Conservation (phyloP, 106 monocot genomes). For the Alisma plantagoaquatica region DNA sequence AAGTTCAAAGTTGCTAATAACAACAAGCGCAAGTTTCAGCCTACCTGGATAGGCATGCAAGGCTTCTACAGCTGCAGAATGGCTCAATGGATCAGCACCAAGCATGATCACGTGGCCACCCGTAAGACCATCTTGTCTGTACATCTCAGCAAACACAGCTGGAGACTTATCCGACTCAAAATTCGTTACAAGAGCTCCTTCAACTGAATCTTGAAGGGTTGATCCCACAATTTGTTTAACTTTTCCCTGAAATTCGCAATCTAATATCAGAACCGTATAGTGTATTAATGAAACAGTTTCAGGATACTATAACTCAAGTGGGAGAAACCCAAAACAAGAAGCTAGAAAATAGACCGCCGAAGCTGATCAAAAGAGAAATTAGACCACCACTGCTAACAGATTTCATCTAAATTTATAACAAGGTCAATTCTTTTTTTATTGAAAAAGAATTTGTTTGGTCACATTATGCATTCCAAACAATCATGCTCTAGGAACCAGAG, state of each 20-base stretch:
- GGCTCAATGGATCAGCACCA: conserved; percentile 58
- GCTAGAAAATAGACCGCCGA: neutral
- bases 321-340: neutral
- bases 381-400: too few relatives aligned
- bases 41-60: conserved; percentile 73
- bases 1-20: too few relatives aligned
- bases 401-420: too few relatives aligned
- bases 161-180: conserved; percentile 85
- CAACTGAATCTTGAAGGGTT: conserved; percentile 52
- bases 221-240: conserved; percentile 98
- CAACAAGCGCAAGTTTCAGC: too few relatives aligned
- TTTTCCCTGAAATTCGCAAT: conserved; percentile 50
- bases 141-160: conserved; percentile 55
- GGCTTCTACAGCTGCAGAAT: conserved; percentile 54
- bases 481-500: neutral
- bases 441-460: neutral
- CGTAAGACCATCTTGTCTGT: conserved; percentile 55
- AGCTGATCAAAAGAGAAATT: neutral
- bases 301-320: neutral
- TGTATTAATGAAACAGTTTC: too few relatives aligned
- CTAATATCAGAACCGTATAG: too few relatives aligned
- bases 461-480: neutral
- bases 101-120: conserved; percentile 99
- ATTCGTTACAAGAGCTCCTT: conserved; percentile 55
- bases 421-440: too few relatives aligned